Base-by-base conservation (phyloP, 352 stramenopile species). In the Phytophthora idaei region DNA sequence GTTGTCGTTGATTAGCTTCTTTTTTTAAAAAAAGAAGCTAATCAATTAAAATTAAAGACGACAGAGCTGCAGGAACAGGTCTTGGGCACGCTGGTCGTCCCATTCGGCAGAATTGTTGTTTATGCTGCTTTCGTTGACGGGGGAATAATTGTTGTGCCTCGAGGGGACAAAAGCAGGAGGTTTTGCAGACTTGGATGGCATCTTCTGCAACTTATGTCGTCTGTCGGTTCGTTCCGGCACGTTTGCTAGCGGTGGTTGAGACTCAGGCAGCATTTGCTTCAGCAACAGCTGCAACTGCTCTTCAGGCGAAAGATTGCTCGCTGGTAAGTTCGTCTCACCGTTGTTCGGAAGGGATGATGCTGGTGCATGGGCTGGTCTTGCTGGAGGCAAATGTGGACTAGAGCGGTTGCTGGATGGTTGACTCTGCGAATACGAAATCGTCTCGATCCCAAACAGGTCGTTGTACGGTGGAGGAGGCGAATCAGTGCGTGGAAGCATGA, bases 41-140 rank as follows among this genome's bases (percentile, higher is more conserved):
- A 21, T 21, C 21, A 21, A 21, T 21, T 21, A 1, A 21, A 21
- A 37, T 66, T 65, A 80, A 21, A 89, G 65, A 2, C 60, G 71
- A 50, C 74, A 86, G 44, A 93, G 80, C 70, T 93, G 82, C 47
- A 79, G 57, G 71, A 93, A 93, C 6, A 93, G 73, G 29, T 91
- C 70, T 10, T 76, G 71, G 7, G 85, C 72, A 6, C 80, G 79
- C 21, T 82, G 66, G 52, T 93, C 85, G 27, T 90, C 80, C 70
- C 81, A 89, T 31, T 85, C 67, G 31, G 28, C 25, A 4, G 10
- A 42, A 21, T 64, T 64, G 14, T 53, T 74, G 53, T 56, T 63
- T 21, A 6, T 61, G 47, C 17, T 46, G 11, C 12, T 25, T 29
- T 5, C 67, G 17, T 42, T 46, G 32, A 34, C 28, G 2, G 46